phyloP scores from a whole-genome alignment of 2,329 filamentous ascomycete genomes.

The Lasiodiplodia sp. region DNA sequence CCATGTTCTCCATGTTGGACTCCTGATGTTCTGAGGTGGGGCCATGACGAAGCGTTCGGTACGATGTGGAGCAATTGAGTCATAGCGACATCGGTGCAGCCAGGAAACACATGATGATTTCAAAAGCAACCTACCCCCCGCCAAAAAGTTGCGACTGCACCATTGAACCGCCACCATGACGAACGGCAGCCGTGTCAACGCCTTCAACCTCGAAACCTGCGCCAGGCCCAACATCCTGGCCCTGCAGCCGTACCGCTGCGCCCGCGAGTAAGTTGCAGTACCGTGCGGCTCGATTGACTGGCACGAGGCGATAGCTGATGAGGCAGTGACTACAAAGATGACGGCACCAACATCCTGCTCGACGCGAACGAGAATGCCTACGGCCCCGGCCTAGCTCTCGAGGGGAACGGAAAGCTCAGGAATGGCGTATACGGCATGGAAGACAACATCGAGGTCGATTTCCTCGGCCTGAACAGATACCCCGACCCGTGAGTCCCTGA shows the following conservation, averaged over 20 bases:
- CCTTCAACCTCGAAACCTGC: conserved; percentile 59
- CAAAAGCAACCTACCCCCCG: conserved; percentile 19
- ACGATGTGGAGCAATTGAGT: conserved; percentile 27
- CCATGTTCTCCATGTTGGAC: conserved; percentile 13
- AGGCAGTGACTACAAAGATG: conserved; percentile 94
- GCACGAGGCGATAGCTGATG: conserved; percentile 40
- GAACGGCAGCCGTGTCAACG: conserved; percentile 32
- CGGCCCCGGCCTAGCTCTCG: conserved; percentile 75
- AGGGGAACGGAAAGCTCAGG: conserved; percentile 56
- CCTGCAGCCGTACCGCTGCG: conserved; percentile 62
- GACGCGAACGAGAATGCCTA: conserved; percentile 99
- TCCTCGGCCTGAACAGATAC: conserved; percentile 88
- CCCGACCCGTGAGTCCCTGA: conserved; percentile 74
- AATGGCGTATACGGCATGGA: conserved; percentile 47
- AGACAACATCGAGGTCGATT: conserved; percentile 69
- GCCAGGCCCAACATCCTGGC: conserved; percentile 61
- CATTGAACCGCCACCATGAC: conserved; percentile 18
- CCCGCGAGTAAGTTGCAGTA: conserved; percentile 56
- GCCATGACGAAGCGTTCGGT: conserved; percentile 18
- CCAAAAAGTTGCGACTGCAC: conserved; percentile 18
- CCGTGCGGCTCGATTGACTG: conserved; percentile 31
- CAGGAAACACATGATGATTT: conserved; percentile 24
- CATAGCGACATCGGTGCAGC: conserved; percentile 30
- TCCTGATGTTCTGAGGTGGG: conserved; percentile 22
- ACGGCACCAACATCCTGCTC: conserved; percentile 93